Evolutionary conservation across 139 green algal genomes (phyloP).

Genomic region (Ettlia oleoabundans): DNA sequence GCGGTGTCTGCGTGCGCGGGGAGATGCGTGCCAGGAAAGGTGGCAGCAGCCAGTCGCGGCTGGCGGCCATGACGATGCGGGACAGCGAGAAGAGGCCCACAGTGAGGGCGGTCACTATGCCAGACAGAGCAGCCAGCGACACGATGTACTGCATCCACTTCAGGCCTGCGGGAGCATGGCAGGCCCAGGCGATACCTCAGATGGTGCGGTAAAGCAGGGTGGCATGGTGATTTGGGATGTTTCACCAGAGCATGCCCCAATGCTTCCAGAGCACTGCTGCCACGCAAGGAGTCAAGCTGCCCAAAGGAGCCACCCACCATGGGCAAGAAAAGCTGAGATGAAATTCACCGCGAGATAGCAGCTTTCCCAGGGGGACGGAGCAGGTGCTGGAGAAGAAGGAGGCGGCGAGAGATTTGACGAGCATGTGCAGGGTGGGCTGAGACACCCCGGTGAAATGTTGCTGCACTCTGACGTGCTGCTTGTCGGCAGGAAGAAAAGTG

Average conservation of each 20-base stretch:
- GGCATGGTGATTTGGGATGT: no score
- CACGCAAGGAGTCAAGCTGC: neutral
- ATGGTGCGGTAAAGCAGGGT: no score
- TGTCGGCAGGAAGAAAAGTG: neutral
- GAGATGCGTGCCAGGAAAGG: constrained; percentile 42
- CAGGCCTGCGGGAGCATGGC: constrained; percentile 18
- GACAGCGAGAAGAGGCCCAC: constrained; percentile 44
- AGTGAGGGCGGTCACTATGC: constrained; percentile 37
- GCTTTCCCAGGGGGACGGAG: neutral
- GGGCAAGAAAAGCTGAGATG: neutral
- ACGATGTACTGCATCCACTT: constrained; percentile 44
- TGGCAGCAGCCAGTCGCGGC: constrained; percentile 48
- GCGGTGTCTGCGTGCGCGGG: constrained; percentile 41
- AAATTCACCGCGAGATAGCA: neutral
- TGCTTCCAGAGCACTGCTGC: no score
- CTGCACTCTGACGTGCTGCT: neutral
- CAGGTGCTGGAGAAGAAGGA: neutral
- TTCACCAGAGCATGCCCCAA: no score
- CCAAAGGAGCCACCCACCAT: neutral
- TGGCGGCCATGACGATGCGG: constrained; percentile 42
- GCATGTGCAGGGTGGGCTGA: neutral
- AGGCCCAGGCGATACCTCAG: neutral
- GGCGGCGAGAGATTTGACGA: neutral
- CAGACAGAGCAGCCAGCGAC: constrained; percentile 23
- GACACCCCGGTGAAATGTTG: neutral